Evolutionary conservation across 75 land plant species (phyloP).

Genomic region (Larix kaempferi): DNA sequence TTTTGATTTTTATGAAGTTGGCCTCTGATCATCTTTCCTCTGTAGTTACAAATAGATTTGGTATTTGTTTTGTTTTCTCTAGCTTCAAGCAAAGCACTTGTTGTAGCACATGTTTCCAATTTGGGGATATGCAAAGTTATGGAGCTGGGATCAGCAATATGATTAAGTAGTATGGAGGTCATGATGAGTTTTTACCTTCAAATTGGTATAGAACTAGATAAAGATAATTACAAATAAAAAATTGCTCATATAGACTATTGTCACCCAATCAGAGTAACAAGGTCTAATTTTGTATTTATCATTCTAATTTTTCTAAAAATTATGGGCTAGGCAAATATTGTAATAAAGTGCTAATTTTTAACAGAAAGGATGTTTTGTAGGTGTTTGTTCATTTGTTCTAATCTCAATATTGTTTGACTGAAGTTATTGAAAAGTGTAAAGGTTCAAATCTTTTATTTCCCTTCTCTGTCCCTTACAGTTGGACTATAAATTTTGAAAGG

Average conservation of each 20-base stretch:
- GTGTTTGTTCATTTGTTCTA: background rate
- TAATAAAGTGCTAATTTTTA: background rate
- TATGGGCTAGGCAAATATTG: background rate
- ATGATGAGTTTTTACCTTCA: background rate
- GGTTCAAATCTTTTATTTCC: background rate
- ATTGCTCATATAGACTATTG: background rate
- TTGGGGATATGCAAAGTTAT: background rate
- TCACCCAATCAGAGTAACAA: background rate
- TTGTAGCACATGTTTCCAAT: background rate
- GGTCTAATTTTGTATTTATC: background rate
- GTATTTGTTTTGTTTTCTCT: background rate
- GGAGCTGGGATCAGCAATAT: background rate
- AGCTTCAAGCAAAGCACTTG: background rate
- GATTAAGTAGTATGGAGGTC: background rate
- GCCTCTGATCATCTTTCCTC: background rate
- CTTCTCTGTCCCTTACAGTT: background rate
- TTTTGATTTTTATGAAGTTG: conserved; percentile 6
- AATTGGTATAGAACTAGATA: too few species aligned
- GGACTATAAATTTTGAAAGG: too few species aligned
- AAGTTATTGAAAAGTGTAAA: background rate
- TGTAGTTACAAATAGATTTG: conserved; percentile 3
- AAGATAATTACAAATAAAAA: too few species aligned
- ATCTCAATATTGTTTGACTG: background rate
- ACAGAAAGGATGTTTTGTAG: background rate
- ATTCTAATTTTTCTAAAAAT: background rate